Base-by-base conservation (phyloP, 208 protist species). In the Naegleria gruberi region DNA sequence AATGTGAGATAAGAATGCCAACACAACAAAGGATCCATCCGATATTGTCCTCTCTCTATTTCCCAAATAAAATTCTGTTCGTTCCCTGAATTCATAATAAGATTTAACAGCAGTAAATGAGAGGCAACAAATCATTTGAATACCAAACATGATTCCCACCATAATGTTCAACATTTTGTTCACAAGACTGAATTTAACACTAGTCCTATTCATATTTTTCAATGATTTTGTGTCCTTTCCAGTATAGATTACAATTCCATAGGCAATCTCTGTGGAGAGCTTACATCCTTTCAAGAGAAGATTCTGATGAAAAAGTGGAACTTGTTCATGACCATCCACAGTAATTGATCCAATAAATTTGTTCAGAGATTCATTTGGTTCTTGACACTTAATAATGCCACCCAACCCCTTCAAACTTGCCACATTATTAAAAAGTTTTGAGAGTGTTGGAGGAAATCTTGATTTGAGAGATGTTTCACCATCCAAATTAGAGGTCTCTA, bases 401-500 rank as follows among this genome's bases (percentile, higher is more conserved):
- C 30, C 30, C 51, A 65, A 19, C 2, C 30, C 30, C 30, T 30
- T 1, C 15, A 65, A 23, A 65, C 19, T 1, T 65, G 15, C 51
- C 30, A 65, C 30, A 8, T 2, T 47, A 46, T 15, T 57, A 4
- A 26, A 5, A 41, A 89, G 7, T 17, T 77, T 26, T 6, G n/a
- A 65, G 8, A 37, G 44, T 15, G 15, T 19, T 10, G 92, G 82
- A 44, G 26, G 0, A 42, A 37, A 41, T 37, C 90, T 93, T 6
- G 47, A 10, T 57, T 94, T 94, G 17, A 94, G 74, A 46, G 94
- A 91, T 34, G 89, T 91, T 73, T 94, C 93, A 26, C 93, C 93
- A 90, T 94, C 93, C 45, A 94, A 82, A 73, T 94, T 94, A 15
- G 92, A 77, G 15, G 93, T 94, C 81, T 94, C 92, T 44, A 94